Evolutionary conservation across 2,329 filamentous ascomycete genomes (phyloP).

Genomic region (Colletotrichum coccodes): DNA sequence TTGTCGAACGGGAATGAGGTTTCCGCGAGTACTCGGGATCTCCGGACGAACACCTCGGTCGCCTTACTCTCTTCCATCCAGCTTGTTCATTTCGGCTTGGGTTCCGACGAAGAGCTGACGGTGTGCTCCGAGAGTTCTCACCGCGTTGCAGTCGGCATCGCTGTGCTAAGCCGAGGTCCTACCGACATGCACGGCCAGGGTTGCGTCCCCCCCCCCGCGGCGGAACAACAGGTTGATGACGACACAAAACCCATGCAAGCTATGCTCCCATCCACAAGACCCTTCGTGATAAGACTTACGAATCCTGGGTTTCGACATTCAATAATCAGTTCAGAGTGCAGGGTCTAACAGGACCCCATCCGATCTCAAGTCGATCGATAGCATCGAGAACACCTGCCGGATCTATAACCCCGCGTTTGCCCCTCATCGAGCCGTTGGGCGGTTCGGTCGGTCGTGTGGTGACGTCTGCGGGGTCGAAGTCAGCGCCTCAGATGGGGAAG

Average conservation of each 20-base stretch:
- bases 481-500: neutral
- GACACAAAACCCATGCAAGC: neutral
- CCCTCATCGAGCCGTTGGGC: neutral
- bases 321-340: neutral
- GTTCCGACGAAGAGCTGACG: too few species aligned
- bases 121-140: too few species aligned
- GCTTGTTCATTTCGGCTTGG: too few species aligned
- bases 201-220: neutral
- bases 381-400: slow-evolving; percentile 7
- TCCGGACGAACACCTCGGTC: too few species aligned
- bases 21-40: too few species aligned
- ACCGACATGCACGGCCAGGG: neutral
- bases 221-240: neutral
- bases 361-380: neutral
- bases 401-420: slow-evolving; percentile 16
- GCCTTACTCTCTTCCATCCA: too few species aligned
- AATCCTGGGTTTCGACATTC: neutral
- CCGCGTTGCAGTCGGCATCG: too few species aligned
- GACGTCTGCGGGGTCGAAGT: slow-evolving; percentile 22
- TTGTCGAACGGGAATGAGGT: too few species aligned
- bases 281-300: neutral
- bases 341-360: neutral
- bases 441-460: slow-evolving; percentile 6
- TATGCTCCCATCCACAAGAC: neutral
- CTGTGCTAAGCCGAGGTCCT: neutral